phyloP scores from a whole-genome alignment of 2,329 filamentous ascomycete species.

The Pestalotiopsis sp. region DNA sequence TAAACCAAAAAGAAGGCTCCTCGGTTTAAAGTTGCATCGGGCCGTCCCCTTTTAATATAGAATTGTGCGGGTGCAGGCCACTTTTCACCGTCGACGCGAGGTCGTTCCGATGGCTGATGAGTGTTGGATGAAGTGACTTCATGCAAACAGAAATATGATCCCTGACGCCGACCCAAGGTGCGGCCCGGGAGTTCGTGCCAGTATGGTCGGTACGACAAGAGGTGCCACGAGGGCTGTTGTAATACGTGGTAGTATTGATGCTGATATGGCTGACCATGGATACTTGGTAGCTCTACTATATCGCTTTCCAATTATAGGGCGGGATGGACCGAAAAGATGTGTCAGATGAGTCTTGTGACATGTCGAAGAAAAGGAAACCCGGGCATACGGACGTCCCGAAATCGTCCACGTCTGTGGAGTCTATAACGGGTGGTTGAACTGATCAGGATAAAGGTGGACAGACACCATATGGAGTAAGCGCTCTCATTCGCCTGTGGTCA shows the following conservation, averaged over 20 bases:
- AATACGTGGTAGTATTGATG: not conserved
- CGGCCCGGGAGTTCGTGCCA: not conserved
- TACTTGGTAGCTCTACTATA: not conserved
- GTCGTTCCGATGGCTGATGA: not conserved
- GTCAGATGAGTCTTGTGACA: not conserved
- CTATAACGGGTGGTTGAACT: not conserved
- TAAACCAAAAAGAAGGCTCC: not conserved
- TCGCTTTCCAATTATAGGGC: not conserved
- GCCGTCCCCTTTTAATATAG: not conserved
- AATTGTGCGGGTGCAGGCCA: not conserved
- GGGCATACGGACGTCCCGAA: not conserved
- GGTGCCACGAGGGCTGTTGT: not conserved
- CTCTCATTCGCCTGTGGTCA: conserved; percentile 8
- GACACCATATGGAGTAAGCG: not conserved
- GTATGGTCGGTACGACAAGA: not conserved
- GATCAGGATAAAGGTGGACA: not conserved
- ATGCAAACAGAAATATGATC: not conserved
- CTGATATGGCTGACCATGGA: not conserved
- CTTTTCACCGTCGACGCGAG: not conserved
- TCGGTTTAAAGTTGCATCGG: not conserved
- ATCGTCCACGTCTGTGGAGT: conserved; percentile 2
- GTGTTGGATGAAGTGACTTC: not conserved
- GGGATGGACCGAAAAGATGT: not conserved
- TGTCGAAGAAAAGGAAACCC: not conserved
- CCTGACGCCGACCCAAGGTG: not conserved